Base-by-base conservation (phyloP, 2,329 filamentous ascomycete species). In the Dactylellina leptospora region DNA sequence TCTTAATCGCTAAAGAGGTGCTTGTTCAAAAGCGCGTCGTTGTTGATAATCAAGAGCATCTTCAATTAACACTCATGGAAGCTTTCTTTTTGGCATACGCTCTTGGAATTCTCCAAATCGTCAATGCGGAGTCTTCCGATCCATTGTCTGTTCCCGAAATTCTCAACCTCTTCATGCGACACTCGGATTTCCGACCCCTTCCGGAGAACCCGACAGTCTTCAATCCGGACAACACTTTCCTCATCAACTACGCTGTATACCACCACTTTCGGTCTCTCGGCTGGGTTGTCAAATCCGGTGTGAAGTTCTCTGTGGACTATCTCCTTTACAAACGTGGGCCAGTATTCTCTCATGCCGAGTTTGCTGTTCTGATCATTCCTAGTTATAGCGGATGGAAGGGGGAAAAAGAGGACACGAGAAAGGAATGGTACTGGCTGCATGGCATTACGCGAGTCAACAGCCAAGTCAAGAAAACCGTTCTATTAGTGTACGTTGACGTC, bases 181-280 rank as follows among this genome's bases (percentile, higher is more conserved):
- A 88, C 75, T 92, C 89, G 0, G 87, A 87, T 76, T 90, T 89
- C 56, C 90, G 90, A 5, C 84, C 88, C 6, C 82, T 82, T 9
- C 77, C 78, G 5, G 78, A 80, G 9, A 44, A 61, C 18, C 62
- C 64, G 1, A 18, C 48, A 6, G 47, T 47, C 23, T 82, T 92
- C 2, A 83, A 85, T 13, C 87, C 92, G 0, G 92, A 96, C 78
- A 91, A 96, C 77, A 85, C 87, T 0, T 99, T 99, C 79, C 82
- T 97, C 18, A 79, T 96, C 0, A 88, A 91, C 66, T 99, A 97
- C 77, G 88, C 87, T 10, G 91, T 91, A 16, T 99, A 96, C 79
- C 95, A 99, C 78, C 93, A 99, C 79, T 99, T 96, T 81, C 89
- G 95, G 36, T 96, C 92, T 0, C 84, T 97, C 0, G 95, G 95